phyloP scores from a whole-genome alignment of 805 yeast genomes.

The Yarrowia osloensis region DNA sequence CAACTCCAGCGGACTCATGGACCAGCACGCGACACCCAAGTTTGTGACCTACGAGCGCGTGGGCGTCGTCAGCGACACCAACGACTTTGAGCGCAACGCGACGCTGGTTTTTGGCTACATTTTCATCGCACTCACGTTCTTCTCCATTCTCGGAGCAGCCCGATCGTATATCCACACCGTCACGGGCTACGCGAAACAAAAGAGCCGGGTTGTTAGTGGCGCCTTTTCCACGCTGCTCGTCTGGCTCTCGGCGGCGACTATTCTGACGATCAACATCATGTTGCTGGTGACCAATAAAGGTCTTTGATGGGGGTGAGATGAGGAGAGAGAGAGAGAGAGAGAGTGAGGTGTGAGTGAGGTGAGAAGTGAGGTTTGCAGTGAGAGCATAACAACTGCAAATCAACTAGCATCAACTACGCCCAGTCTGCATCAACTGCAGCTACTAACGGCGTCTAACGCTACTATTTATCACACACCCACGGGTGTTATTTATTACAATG shows the following conservation, averaged over 20 bases:
- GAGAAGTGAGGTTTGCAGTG: too few relatives aligned
- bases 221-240: not conserved
- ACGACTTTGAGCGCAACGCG: conserved; percentile 17
- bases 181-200: conserved; percentile 15
- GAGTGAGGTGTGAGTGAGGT: too few relatives aligned
- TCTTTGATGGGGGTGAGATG: not conserved
- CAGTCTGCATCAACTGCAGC: too few relatives aligned
- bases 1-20: not conserved
- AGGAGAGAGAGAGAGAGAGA: too few relatives aligned
- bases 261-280: conserved; percentile 7
- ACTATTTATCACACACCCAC: too few relatives aligned
- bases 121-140: conserved; percentile 5
- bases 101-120: conserved; percentile 22
- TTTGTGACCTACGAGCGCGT: not conserved
- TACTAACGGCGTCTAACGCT: too few relatives aligned
- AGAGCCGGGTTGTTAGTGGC: conserved; percentile 12
- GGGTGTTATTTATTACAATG: too few relatives aligned
- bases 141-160: conserved; percentile 5
- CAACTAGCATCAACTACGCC: too few relatives aligned
- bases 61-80: not conserved
- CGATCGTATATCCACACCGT: conserved; percentile 14
- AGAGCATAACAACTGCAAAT: too few relatives aligned
- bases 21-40: conserved; percentile 5
- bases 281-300: conserved; percentile 7
- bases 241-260: conserved; percentile 1